Evolutionary conservation across 2,329 filamentous ascomycete species (phyloP), one percentile per base, ranked within the genome.

Genomic region (Hymenoscyphus fructigenus): DNA sequence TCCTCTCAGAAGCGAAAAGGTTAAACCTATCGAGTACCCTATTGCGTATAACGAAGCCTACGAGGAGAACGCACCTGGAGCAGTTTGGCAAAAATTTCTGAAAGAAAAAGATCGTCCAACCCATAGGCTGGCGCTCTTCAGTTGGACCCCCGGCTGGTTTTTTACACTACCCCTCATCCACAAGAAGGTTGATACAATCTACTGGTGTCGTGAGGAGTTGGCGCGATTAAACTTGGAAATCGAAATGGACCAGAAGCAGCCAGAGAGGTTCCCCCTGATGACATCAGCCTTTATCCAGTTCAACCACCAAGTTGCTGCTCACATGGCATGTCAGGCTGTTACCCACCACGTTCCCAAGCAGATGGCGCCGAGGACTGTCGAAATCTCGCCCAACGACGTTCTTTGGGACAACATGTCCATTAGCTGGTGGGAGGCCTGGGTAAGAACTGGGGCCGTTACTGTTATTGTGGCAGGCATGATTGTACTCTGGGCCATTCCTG

Each of bases 231-330:
- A 98, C 70, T 75, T 93, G 61, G 93, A 98, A 75, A 97, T 99
- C 62, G 93, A 97, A 71, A 82, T 89, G 56, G 95, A 98, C 70
- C 95, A 99, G 75, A 84, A 89, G 61, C 84, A 95, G 59, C 90
- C 91, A 0, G 93, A 97, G 70, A 87, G 89, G 4, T 98, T 92
- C 68, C 93, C 94, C 0, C 79, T 93, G 57, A 96, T 97, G 93
- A 97, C 91, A 73, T 97, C 94, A 0, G 95, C 95, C 0, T 99
- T 99, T 72, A 93, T 99, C 67, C 95, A 99, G 75, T 99, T 99
- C 83, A 97, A 99, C 74, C 91, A 97, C 74, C 95, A 99, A 76
- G 91, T 97, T 1, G 93, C 94, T 5, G 95, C 95, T 0, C 95
- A 99, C 74, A 98, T 99, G 95, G 95, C 94, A 65, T 97, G 93